phyloP scores from a whole-genome alignment of 352 stramenopile genomes.

The Pythium rishiriense region DNA sequence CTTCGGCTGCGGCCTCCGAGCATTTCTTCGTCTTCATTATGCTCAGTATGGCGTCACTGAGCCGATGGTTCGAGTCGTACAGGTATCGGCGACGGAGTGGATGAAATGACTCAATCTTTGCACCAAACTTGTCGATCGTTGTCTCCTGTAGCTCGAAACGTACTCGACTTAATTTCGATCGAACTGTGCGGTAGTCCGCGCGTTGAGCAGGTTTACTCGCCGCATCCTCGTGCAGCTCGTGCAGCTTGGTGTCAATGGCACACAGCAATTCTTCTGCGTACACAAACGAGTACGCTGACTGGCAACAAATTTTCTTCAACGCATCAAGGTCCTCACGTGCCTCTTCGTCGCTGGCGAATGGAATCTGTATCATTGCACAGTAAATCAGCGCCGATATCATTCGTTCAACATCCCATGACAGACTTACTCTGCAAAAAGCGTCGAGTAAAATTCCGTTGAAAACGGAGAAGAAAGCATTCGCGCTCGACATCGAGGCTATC shows the following conservation, averaged over 20 bases:
- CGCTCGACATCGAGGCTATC: conserved; percentile 83
- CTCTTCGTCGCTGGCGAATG: conserved; percentile 81
- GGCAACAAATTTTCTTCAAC: conserved; percentile 83
- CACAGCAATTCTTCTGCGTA: conserved; percentile 80
- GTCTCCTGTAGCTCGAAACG: conserved; percentile 77
- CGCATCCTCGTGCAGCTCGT: conserved; percentile 45
- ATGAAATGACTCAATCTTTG: conserved; percentile 72
- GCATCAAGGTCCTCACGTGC: conserved; percentile 65
- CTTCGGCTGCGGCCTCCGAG: conserved; percentile 54
- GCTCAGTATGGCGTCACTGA: conserved; percentile 73
- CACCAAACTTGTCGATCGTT: conserved; percentile 60
- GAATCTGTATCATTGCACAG: conserved; percentile 79
- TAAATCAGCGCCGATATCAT: background rate
- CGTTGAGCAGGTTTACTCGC: conserved; percentile 31
- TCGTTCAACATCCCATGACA: background rate
- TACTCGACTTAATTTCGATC: conserved; percentile 73
- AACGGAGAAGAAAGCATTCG: conserved; percentile 84
- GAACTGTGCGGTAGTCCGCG: conserved; percentile 51
- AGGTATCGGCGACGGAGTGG: conserved; percentile 68
- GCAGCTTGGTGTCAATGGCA: conserved; percentile 72
- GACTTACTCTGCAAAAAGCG: conserved; percentile 61
- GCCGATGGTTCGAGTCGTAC: conserved; percentile 50
- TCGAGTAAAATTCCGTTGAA: conserved; percentile 83
- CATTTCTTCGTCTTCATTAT: conserved; percentile 80
- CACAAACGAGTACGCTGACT: conserved; percentile 83